These are phyloP conservation scores for Sedum album DNA, from an alignment of 164 flowering plant genomes.

Conservation along the genomic window DNA sequence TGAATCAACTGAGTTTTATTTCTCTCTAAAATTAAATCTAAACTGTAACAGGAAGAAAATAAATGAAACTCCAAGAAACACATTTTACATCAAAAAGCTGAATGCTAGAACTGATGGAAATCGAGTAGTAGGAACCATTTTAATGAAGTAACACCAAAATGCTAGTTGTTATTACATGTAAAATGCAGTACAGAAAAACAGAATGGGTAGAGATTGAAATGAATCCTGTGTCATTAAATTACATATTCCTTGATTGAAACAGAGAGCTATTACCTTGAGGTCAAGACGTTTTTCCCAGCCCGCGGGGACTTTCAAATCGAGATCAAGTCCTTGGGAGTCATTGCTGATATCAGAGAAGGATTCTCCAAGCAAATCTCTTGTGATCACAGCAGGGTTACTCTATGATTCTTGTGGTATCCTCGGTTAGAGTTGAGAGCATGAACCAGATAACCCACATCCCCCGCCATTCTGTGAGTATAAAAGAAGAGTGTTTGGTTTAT, in stretches of 20 bases:
- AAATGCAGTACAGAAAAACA: no score
- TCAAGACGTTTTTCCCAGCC: conserved; percentile 64
- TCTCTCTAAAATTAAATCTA: no score
- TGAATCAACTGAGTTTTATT: neutral
- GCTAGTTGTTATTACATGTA: no score
- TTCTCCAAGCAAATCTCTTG: conserved; percentile 66
- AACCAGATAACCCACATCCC: conserved; percentile 49
- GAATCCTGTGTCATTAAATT: no score
- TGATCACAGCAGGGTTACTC: conserved; percentile 23
- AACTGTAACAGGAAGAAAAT: no score
- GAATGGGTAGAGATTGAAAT: no score
- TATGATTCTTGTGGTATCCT: conserved; percentile 10
- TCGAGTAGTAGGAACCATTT: no score
- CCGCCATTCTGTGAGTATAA: conserved; percentile 34
- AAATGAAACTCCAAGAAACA: no score
- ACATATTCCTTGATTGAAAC: neutral
- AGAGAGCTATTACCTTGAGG: conserved; percentile 31
- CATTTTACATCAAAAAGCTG: no score
- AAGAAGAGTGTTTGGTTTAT: neutral
- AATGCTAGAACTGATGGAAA: no score
- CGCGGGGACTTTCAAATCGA: conserved; percentile 57
- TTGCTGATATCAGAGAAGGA: conserved; percentile 1
- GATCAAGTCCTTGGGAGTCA: conserved; percentile 64
- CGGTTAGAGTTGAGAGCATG: conserved; percentile 12
- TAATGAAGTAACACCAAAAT: no score